Base-by-base conservation (phyloP, 306 rosid genomes). In the Acacia confusa region DNA sequence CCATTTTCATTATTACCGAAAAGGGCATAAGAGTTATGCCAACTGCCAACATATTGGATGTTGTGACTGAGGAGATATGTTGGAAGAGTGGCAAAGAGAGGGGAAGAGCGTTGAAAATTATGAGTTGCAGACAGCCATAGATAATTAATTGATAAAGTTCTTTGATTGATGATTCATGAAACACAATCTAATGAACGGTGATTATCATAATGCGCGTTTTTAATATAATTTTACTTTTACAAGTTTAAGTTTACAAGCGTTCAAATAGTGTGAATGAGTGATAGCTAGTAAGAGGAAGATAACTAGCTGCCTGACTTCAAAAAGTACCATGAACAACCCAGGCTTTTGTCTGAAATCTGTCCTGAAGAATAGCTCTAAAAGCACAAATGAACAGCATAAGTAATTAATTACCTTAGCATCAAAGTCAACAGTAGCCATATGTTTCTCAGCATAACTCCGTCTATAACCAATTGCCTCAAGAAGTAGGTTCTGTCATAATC, bases 381-480 rank as follows among this genome's bases (percentile, higher is more conserved):
- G 32, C 10, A 22, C 17, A 69, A 69, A 69, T 16, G 13, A 47
- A 74, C 65, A 72, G 44, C 81, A 79, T 58, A 67, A 77, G 75
- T 25, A 38, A 36, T 65, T 69, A 52, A 81, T 81, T 92, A 95
- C 99, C 99, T 95, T 90, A 10, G 90, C 90, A 41, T 95, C 98
- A 69, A 89, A 80, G 79, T 95, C 97, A 81, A 95, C 78, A 48
- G 75, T 80, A 60, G 91, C 75, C 97, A 95, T 85, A 38, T 86
- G 97, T 22, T 72, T 84, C 78, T 83, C 94, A 80, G 90, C 87
- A 82, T 70, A 84, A 70, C 71, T 87, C 82, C 70, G 83, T 80
- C 55, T 89, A 78, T 79, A 84, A 79, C 87, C 85, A 78, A 84
- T 87, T 68, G 92, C 90, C 74, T 92, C 93, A 74, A 89, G 87